These are phyloP conservation scores for Fusarium transvaalense DNA, from an alignment of 2,329 filamentous ascomycete species.

Conservation along the genomic window DNA sequence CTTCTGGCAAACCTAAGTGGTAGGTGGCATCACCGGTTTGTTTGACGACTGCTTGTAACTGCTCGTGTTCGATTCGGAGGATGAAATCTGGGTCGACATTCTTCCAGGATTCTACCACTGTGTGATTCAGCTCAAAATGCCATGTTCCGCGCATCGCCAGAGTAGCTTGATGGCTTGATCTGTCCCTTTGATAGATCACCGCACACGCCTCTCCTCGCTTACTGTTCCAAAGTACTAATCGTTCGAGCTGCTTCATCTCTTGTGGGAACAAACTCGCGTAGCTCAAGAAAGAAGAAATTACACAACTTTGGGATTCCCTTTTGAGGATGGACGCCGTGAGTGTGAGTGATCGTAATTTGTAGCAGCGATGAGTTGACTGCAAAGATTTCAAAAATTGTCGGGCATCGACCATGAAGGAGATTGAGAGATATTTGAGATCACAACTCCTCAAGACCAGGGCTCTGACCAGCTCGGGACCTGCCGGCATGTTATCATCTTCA, in stretches of 20 bases:
- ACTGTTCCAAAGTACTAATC: background rate
- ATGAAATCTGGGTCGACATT: too few species aligned
- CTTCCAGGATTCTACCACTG: too few species aligned
- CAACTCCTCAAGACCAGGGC: background rate
- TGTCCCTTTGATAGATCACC: background rate
- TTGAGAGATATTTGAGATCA: background rate
- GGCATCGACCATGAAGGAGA: background rate
- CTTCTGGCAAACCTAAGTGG: too few species aligned
- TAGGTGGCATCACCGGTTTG: too few species aligned
- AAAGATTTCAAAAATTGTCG: background rate
- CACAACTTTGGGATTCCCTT: background rate
- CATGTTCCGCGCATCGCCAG: too few species aligned
- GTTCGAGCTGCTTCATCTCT: background rate
- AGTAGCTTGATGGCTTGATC: background rate
- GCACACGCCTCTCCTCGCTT: background rate
- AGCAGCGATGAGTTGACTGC: background rate
- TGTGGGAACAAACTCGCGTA: background rate
- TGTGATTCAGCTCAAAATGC: too few species aligned
- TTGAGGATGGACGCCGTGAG: background rate
- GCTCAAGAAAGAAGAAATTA: background rate
- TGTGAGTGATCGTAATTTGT: background rate
- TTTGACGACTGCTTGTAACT: too few species aligned
- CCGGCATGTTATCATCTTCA: background rate
- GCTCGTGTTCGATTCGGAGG: too few species aligned
- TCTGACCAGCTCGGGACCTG: background rate